phyloP scores from a whole-genome alignment of 441 rosid species.

The Eutrema salsugineum region DNA sequence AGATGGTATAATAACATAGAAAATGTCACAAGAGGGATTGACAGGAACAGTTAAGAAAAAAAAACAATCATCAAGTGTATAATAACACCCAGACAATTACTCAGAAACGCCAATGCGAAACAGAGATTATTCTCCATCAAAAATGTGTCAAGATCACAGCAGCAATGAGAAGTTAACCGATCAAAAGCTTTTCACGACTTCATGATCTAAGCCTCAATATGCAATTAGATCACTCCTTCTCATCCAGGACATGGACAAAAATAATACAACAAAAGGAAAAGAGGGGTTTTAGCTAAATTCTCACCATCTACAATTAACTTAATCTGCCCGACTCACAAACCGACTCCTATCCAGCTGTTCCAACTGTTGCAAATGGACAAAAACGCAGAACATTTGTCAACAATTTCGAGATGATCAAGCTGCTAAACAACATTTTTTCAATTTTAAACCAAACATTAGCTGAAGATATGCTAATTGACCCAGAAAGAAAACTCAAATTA shows the following conservation, averaged over 20 bases:
- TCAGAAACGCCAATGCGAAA: background rate
- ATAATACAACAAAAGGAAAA: background rate
- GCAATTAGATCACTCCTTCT: background rate
- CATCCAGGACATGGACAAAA: background rate
- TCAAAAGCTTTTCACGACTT: background rate
- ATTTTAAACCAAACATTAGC: slow-evolving; percentile 1
- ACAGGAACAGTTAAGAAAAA: background rate
- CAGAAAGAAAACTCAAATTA: background rate
- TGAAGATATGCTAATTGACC: background rate
- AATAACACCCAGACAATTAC: background rate
- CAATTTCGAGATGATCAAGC: slow-evolving; percentile 11
- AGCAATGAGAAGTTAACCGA: background rate
- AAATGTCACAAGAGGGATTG: background rate
- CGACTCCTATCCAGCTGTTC: slow-evolving; percentile 7
- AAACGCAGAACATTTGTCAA: background rate
- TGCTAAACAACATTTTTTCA: background rate
- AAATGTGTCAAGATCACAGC: background rate
- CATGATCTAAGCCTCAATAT: background rate
- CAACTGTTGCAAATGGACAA: slow-evolving; percentile 21
- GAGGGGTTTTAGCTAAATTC: slow-evolving; percentile 7
- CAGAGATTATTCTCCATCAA: background rate
- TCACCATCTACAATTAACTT: slow-evolving; percentile 22
- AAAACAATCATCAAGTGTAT: background rate
- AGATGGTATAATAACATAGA: background rate
- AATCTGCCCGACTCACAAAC: slow-evolving; percentile 3